These are phyloP conservation scores for Ecytonucleospora hepatopenaei DNA, from an alignment of 371 early-diverging fungal genomes.

Conservation along the genomic window DNA sequence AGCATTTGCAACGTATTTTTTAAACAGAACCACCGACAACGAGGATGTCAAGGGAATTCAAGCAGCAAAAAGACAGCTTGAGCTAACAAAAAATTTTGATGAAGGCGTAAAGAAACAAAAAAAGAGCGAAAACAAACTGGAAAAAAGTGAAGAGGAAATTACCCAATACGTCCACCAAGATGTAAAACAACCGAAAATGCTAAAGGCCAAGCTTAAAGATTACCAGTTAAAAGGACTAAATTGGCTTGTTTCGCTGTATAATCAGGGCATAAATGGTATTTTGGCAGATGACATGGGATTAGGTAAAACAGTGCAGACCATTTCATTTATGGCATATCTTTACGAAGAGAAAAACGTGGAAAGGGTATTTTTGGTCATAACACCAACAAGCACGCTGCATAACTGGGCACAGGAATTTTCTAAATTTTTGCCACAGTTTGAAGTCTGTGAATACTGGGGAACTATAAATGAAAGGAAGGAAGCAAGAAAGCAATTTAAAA, in stretches of 20 bases:
- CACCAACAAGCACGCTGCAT: constrained; percentile 81
- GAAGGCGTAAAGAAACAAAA: neutral
- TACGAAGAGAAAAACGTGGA: constrained; percentile 66
- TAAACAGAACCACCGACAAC: constrained; percentile 37
- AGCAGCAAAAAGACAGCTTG: constrained; percentile 7
- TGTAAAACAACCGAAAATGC: constrained; percentile 65
- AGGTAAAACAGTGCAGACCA: constrained; percentile 87
- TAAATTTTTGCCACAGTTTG: constrained; percentile 73
- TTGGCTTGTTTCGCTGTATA: constrained; percentile 90
- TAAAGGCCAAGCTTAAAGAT: constrained; percentile 69
- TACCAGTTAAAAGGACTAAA: constrained; percentile 90
- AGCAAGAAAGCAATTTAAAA: constrained; percentile 60
- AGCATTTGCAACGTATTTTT: constrained; percentile 83
- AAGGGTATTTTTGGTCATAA: constrained; percentile 86
- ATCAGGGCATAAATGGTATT: constrained; percentile 89
- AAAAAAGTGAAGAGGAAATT: neutral
- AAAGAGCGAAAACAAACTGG: neutral
- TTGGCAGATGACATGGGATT: constrained; percentile 91
- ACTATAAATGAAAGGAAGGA: constrained; percentile 70
- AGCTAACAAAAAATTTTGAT: constrained; percentile 16
- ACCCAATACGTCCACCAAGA: constrained; percentile 11
- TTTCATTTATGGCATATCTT: constrained; percentile 66
- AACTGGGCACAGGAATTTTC: constrained; percentile 89
- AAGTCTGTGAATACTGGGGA: constrained; percentile 79
- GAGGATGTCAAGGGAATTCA: constrained; percentile 12